Conservation (phyloP, 169 alveolate species). For the Plasmodium gonderi region DNA sequence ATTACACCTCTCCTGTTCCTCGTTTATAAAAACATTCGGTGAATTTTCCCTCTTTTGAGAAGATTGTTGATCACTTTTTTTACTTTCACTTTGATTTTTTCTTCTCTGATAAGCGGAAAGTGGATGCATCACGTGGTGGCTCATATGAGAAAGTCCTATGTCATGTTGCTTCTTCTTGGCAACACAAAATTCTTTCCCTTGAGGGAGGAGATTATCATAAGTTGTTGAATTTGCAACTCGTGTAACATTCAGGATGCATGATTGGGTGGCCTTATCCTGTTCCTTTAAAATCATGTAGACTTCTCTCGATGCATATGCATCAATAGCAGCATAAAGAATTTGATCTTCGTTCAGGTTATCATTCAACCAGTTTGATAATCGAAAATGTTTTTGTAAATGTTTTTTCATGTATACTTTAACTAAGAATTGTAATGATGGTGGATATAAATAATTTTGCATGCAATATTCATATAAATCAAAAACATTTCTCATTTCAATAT, state of each 20-base stretch:
- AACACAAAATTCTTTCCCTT: too few species aligned
- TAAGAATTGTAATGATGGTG: constrained; percentile 56
- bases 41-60: background rate
- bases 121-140: background rate
- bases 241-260: background rate
- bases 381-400: constrained; percentile 16
- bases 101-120: background rate
- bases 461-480: constrained; percentile 63
- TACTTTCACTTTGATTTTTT: background rate
- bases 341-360: constrained; percentile 21
- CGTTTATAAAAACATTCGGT: background rate
- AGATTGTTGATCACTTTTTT: background rate
- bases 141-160: too few species aligned
- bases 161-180: too few species aligned
- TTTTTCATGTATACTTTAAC: constrained; percentile 52
- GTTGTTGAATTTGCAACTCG: background rate
- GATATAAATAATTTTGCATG: constrained; percentile 42
- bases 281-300: constrained; percentile 23
- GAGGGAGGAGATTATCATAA: background rate
- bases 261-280: background rate
- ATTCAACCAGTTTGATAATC: constrained; percentile 48
- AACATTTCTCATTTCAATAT: constrained; percentile 42
- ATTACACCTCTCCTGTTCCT: background rate
- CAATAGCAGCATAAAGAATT: constrained; percentile 58
- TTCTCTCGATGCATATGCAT: constrained; percentile 70